Conservation (phyloP, 164 flowering plant species). For the Amborella trichopoda region DNA sequence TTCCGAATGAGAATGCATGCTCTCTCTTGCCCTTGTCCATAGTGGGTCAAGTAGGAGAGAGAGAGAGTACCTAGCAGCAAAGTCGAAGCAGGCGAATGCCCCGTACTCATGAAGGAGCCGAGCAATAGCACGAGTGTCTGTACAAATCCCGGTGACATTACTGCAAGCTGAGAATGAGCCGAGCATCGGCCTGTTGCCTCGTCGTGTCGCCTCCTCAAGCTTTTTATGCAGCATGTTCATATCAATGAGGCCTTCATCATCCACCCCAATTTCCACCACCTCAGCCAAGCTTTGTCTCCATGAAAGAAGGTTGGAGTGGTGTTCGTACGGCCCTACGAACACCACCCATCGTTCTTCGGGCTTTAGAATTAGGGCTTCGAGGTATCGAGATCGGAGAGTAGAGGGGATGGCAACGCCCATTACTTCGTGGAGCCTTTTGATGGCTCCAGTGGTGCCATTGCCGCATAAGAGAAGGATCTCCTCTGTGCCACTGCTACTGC, state of each 20-base stretch:
- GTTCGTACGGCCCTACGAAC: constrained; percentile 31
- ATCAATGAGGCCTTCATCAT: constrained; percentile 41
- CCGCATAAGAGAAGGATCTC: constrained; percentile 15
- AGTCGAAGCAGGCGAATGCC: constrained; percentile 76
- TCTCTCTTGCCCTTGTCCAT: too few relatives aligned
- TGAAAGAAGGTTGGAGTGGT: constrained; percentile 30
- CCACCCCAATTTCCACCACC: constrained; percentile 23
- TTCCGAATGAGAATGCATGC: too few relatives aligned
- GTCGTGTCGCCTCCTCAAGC: constrained; percentile 20
- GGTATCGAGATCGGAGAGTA: constrained; percentile 8
- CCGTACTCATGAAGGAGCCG: constrained; percentile 53
- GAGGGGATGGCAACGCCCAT: constrained; percentile 19
- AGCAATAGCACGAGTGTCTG: constrained; percentile 45
- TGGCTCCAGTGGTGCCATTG: constrained; percentile 18
- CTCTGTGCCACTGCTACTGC: constrained; percentile 11
- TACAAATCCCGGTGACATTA: constrained; percentile 53
- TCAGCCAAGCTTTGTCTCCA: constrained; percentile 19
- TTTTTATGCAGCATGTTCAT: constrained; percentile 24
- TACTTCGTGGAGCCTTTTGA: constrained; percentile 20
- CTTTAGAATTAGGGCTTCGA: not conserved
- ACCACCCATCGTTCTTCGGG: constrained; percentile 22
- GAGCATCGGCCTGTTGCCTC: constrained; percentile 41
- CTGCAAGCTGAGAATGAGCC: constrained; percentile 86
- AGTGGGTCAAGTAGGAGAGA: too few relatives aligned
- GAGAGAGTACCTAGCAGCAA: constrained; percentile 16